Conservation (phyloP, 805 yeast genomes). For the Candida cerambycidarum region DNA sequence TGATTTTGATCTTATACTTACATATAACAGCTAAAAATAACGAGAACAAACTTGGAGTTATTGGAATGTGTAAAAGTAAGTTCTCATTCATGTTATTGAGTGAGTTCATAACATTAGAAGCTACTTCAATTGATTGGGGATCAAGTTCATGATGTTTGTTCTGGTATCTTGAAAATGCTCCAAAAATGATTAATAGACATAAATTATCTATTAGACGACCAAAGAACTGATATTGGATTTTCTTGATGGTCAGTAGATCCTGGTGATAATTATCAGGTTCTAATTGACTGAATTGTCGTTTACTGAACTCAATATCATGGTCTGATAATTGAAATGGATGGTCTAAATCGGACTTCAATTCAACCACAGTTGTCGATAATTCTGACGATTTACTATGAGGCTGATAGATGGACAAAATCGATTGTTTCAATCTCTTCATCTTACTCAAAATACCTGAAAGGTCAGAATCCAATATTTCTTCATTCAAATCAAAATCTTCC, state of each 20-base stretch:
- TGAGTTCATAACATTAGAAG: not conserved
- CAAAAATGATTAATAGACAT: not conserved
- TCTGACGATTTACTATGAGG: conserved; percentile 3
- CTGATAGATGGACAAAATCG: conserved; percentile 12
- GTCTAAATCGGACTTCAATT: not conserved
- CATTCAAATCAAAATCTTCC: conserved; percentile 28
- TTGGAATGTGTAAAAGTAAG: conserved; percentile 9
- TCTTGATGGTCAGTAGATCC: not conserved
- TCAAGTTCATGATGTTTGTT: conserved; percentile 6
- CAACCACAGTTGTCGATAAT: not conserved
- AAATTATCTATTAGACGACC: not conserved
- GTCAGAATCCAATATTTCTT: conserved; percentile 6
- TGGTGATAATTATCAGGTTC: not conserved
- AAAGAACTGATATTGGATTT: not conserved
- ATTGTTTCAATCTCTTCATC: conserved; percentile 5
- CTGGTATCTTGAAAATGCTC: not conserved
- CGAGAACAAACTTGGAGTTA: conserved; percentile 11
- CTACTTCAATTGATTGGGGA: not conserved
- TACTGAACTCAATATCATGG: not conserved
- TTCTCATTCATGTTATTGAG: not conserved
- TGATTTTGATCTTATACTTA: conserved; percentile 14
- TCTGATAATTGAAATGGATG: not conserved
- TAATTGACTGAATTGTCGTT: not conserved
- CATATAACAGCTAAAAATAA: conserved; percentile 7
- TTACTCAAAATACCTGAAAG: not conserved